These are phyloP conservation scores for Syncephalastrum sp. DNA, from an alignment of 371 early-diverging fungal genomes.

Conservation along the genomic window DNA sequence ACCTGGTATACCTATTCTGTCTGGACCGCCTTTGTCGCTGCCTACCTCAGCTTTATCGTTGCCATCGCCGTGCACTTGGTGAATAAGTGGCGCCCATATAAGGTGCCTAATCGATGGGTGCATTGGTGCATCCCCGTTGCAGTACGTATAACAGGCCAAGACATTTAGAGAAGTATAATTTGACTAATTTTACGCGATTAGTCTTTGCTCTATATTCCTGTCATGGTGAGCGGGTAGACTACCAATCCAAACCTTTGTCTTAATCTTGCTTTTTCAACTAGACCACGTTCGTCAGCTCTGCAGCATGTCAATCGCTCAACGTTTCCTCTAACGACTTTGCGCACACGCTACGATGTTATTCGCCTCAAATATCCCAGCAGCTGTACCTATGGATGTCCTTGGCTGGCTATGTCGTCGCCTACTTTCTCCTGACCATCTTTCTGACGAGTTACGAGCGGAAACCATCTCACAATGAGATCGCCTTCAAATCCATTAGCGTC, in stretches of 20 bases:
- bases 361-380: constrained; percentile 45
- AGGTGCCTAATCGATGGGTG: constrained; percentile 51
- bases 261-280: constrained; percentile 13
- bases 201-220: constrained; percentile 48
- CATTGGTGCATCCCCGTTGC: constrained; percentile 60
- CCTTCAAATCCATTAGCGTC: constrained; percentile 67
- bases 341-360: constrained; percentile 49
- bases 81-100: constrained; percentile 43
- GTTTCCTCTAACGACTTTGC: constrained; percentile 38
- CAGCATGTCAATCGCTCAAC: constrained; percentile 58
- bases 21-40: constrained; percentile 42
- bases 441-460: constrained; percentile 70
- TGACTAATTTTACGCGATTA: constrained; percentile 10
- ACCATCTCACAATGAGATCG: constrained; percentile 67
- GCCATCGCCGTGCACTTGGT: constrained; percentile 34
- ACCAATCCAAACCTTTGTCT: neutral
- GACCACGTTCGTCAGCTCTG: constrained; percentile 61
- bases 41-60: constrained; percentile 26
- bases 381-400: constrained; percentile 63
- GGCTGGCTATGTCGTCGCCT: constrained; percentile 62
- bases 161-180: too few relatives aligned
- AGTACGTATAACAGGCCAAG: constrained; percentile 24
- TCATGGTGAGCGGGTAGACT: constrained; percentile 25
- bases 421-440: constrained; percentile 65
- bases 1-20: constrained; percentile 51